Base-by-base conservation (phyloP, 192 early-diverging fungal species). In the Dissophora globulifera region DNA sequence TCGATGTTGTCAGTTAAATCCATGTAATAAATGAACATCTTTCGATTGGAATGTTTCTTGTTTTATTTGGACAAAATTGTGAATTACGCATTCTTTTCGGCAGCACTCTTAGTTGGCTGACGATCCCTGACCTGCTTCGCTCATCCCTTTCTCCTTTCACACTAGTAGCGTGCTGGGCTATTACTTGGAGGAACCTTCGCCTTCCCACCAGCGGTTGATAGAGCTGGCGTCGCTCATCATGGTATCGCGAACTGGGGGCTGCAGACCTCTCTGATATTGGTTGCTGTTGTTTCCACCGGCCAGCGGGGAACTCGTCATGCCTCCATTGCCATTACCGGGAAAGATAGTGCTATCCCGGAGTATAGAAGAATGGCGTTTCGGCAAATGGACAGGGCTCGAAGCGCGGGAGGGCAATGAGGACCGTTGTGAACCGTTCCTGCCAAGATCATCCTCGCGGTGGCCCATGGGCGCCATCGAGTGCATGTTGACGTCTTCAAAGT, bases 191-290 rank as follows among this genome's bases (percentile, higher is more conserved):
- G 20, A 59, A 30, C 49, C 32, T 55, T 76, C 72, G 11, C 71
- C 71, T 6, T 76, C 72, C 72, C 72, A 76, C 72, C 72, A 76
- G 9, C 72, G 62, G 58, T 76, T 76, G 38, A 76, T 76, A 17
- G 72, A 76, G 51, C 72, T 76, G 9, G 72, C 72, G 20, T 76
- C 72, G 40, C 72, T 76, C 72, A 76, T 49, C 72, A 76, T 76
- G 43, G 72, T 76, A 45, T 76, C 72, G 26, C 72, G 56, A 27
- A 67, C 52, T 35, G 62, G 54, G 38, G 25, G 56, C 26, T 3
- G 56, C 54, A 17, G 54, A 25, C 32, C 17, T 23, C 42, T 12
- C 11, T 26, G 19, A 15, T 35, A 25, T 40, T 20, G 49, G 6
- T 16, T 33, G 35, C n/a, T 41, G 29, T 41, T 51, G 48, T 71